These are phyloP conservation scores for Boletales sp. DNA, from an alignment of 768 basidiomycete genomes.

Conservation along the genomic window DNA sequence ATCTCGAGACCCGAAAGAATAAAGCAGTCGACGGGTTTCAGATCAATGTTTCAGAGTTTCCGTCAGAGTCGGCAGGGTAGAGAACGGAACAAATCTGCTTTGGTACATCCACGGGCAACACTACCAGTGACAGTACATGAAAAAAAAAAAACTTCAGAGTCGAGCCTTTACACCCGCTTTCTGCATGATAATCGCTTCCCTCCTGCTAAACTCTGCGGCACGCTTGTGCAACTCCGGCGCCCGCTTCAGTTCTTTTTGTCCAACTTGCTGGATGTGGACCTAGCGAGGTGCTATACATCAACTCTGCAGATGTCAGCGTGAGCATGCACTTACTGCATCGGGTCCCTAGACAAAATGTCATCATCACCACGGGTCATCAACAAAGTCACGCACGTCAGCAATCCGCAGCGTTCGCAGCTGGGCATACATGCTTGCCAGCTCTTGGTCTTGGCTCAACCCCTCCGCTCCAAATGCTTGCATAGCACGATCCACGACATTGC, in stretches of 20 bases:
- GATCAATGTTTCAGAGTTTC: background rate
- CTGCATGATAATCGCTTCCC: conserved; percentile 56
- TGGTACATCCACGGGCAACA: too few species aligned
- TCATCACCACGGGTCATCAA: conserved; percentile 2
- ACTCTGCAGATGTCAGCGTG: background rate
- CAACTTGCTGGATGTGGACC: conserved; percentile 96
- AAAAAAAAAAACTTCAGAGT: conserved; percentile 32
- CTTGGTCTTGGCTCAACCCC: conserved; percentile 87
- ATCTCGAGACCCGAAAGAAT: conserved; percentile 8
- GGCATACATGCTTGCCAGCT: conserved; percentile 75
- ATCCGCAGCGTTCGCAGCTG: conserved; percentile 82
- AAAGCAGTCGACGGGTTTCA: too few species aligned
- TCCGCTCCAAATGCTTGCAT: conserved; percentile 98
- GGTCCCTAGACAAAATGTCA: conserved; percentile 51
- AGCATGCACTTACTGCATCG: conserved; percentile 54
- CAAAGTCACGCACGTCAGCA: conserved; percentile 61
- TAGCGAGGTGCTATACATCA: conserved; percentile 29
- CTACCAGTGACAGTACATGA: too few species aligned
- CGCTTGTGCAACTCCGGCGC: conserved; percentile 58
- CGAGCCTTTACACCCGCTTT: conserved; percentile 60
- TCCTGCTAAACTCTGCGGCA: conserved; percentile 52
- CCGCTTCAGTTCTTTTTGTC: conserved; percentile 81
- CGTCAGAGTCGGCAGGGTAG: background rate
- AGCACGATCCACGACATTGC: conserved; percentile 86
- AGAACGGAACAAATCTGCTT: too few species aligned